phyloP scores from a whole-genome alignment of 352 stramenopile species.

The Globisporangium ultimum region DNA sequence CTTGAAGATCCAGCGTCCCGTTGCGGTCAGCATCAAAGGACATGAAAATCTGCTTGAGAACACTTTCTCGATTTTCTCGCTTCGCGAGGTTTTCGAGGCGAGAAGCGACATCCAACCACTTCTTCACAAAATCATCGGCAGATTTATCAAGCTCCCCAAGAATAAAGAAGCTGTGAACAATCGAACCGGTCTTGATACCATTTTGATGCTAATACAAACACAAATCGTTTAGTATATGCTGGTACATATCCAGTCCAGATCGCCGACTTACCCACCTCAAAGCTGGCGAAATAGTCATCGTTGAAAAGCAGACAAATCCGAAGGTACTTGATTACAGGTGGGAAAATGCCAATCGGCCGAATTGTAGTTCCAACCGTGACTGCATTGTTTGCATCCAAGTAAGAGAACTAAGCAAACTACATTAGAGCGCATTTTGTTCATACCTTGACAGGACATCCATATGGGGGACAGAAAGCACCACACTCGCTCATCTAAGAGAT shows the following conservation, averaged over 20 bases:
- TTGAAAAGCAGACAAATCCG: conserved; percentile 34
- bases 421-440: background rate
- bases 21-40: conserved; percentile 39
- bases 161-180: conserved; percentile 31
- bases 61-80: conserved; percentile 32
- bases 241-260: background rate
- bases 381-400: conserved; percentile 6
- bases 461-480: conserved; percentile 29
- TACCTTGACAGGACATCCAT: conserved; percentile 40
- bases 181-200: conserved; percentile 11
- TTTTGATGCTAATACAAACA: conserved; percentile 11
- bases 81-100: conserved; percentile 31
- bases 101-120: conserved; percentile 16
- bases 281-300: conserved; percentile 30
- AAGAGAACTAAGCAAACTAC: background rate
- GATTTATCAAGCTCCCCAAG: conserved; percentile 38
- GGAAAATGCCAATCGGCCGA: conserved; percentile 5
- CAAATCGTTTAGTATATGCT: conserved; percentile 1
- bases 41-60: conserved; percentile 38
- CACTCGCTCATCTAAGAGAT: conserved; percentile 34
- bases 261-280: conserved; percentile 26
- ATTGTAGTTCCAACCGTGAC: conserved; percentile 11
- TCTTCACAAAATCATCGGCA: conserved; percentile 27
- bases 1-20: conserved; percentile 37
- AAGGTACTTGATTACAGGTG: conserved; percentile 26